A percentile compares a stretch with the other conserved stretches of the same genome.
phyloP scores from a whole-genome alignment of 306 rosid species.

The Quillaja saponaria region DNA sequence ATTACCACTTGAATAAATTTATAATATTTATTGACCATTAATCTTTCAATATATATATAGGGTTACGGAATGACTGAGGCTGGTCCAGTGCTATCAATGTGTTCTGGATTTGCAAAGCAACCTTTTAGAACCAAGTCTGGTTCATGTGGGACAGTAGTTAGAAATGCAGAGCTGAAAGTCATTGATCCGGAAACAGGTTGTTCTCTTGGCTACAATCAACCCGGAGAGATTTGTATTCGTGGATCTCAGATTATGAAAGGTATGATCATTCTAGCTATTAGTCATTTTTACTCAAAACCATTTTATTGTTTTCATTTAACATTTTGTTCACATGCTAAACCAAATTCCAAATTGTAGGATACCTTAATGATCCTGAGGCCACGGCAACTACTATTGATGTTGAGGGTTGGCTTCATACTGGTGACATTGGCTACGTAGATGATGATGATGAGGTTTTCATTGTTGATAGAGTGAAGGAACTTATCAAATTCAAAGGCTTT shows the following conservation, averaged over 20 bases:
- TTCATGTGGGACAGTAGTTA: constrained; percentile 74
- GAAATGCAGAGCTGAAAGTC: constrained; percentile 83
- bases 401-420: constrained; percentile 91
- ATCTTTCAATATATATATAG: constrained; percentile 22
- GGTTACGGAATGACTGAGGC: constrained; percentile 99
- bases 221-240: constrained; percentile 84
- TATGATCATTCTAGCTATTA: no score
- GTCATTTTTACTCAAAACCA: no score
- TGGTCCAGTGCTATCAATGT: constrained; percentile 83
- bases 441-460: constrained; percentile 79
- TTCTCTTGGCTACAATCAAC: constrained; percentile 61
- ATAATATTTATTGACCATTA: background rate
- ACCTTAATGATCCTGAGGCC: constrained; percentile 61
- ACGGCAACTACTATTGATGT: constrained; percentile 64
- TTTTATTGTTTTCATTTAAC: no score
- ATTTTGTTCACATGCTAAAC: no score
- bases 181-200: constrained; percentile 63
- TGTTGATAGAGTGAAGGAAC: constrained; percentile 83
- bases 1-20: no score
- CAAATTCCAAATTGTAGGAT: constrained; percentile 62
- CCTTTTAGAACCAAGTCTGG: constrained; percentile 67
- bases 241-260: constrained; percentile 90
- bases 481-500: constrained; percentile 91
- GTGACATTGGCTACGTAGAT: constrained; percentile 83
- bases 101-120: constrained; percentile 67